Evolutionary conservation across 1,284 basidiomycete species (phyloP), one percentile per base, ranked within the genome.

Genomic region (Tremellales sp.): DNA sequence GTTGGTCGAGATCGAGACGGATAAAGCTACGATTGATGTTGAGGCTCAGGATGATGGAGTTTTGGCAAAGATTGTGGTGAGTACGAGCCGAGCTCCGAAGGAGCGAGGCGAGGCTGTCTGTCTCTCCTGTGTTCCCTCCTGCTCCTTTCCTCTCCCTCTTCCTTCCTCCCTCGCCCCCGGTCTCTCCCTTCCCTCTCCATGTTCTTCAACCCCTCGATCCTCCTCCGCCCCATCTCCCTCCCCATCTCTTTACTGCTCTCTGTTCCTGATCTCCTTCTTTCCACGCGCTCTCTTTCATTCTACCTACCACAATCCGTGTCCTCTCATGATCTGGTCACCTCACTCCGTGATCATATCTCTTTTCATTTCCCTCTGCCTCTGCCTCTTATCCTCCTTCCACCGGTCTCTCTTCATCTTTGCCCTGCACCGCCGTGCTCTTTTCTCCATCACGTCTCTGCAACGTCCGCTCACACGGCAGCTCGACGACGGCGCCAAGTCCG

Each of bases 21-120:
- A 97, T 84, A 97, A 97, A 81, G 94, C 94, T 15, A 94, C 91
- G 37, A 98, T 98, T 76, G 94, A 98, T 75, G 94, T 98, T 23
- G 94, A 98, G 76, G 91, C 94, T 13, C 91, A 92, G 76, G 94
- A 98, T 44, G 93, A 97, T 62, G 94, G 94, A 68, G 77, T 97
- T 55, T 78, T 98, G 53, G 93, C 87, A 48, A 97, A 97, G 82
- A 96, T 82, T 62, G 65, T 82, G 47, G 78, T 80, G 58, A 57
- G 77, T 74, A 21, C 8, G 8, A 31, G 29, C 29, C 10, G 29
- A 8, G 29, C 10, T 31, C 29, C 10, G 29, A 31, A 31, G 8
- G 29, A 15, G 15, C 29, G 29, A 15, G 10, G 10, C 10, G 29
- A 31, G 29, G 29, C 15, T 31, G 29, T 31, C 29, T 31, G 29